These are phyloP conservation scores for Oxyria digyna DNA, from an alignment of 148 eudicot genomes.

Conservation along the genomic window DNA sequence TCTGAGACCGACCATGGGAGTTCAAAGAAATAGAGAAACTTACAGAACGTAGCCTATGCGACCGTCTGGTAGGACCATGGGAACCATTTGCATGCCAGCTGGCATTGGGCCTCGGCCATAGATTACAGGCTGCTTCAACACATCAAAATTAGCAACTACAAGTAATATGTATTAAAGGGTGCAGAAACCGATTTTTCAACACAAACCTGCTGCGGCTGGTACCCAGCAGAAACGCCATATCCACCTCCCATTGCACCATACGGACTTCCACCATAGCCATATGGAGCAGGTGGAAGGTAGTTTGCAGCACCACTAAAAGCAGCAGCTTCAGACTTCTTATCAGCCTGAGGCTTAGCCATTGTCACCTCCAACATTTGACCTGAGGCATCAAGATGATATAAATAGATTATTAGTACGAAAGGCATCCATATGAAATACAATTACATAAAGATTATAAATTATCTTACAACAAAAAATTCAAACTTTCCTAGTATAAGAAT, in stretches of 20 bases:
- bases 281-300: conserved; percentile 56
- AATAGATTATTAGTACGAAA: background rate
- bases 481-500: background rate
- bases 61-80: conserved; percentile 98
- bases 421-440: background rate
- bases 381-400: conserved; percentile 25
- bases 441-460: background rate
- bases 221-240: conserved; percentile 56
- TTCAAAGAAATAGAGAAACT: conserved; percentile 26
- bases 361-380: conserved; percentile 76
- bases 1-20: too few species aligned
- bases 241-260: conserved; percentile 60
- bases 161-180: background rate
- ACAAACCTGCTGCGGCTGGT: conserved; percentile 78
- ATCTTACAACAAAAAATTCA: background rate
- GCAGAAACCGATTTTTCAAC: background rate
- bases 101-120: conserved; percentile 97
- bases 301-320: conserved; percentile 37
- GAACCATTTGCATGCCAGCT: conserved; percentile 97
- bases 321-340: conserved; percentile 27
- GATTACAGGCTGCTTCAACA: conserved; percentile 59
- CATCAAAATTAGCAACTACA: background rate
- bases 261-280: conserved; percentile 58
- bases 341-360: conserved; percentile 54
- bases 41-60: conserved; percentile 96